phyloP scores from a whole-genome alignment of 202 grass and related monocot genomes.

The Setaria viridis region DNA sequence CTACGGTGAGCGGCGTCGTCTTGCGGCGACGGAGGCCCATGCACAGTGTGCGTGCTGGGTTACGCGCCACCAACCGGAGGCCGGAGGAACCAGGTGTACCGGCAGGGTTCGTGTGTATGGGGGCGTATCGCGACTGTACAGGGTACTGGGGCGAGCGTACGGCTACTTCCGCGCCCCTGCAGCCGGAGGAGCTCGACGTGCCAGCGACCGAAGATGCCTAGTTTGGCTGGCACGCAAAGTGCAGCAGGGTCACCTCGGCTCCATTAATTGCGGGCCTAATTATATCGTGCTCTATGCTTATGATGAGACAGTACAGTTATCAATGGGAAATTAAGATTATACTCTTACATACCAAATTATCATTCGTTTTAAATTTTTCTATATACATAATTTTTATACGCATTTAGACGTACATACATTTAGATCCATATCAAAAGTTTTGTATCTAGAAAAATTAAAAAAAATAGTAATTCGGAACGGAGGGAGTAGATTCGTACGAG shows the following conservation, averaged over 20 bases:
- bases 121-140: neutral
- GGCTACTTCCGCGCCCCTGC: neutral
- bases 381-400: no score
- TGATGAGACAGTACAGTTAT: neutral
- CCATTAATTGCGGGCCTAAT: neutral
- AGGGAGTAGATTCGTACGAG: no score
- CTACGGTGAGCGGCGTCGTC: neutral
- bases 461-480: no score
- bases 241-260: neutral
- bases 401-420: no score
- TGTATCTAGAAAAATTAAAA: no score
- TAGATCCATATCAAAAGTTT: no score
- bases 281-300: neutral
- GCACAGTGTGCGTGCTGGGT: neutral
- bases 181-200: slow-evolving; percentile 34
- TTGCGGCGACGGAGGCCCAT: neutral
- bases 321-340: neutral
- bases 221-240: slow-evolving; percentile 53
- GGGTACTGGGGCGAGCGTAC: neutral
- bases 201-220: slow-evolving; percentile 11
- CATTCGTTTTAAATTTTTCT: no score
- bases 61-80: slow-evolving; percentile 24
- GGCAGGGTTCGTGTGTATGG: neutral
- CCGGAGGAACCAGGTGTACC: slow-evolving; percentile 34
- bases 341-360: no score